Conservation (phyloP, 192 early-diverging fungal species). For the Gryganskiella cystojenkinii region DNA sequence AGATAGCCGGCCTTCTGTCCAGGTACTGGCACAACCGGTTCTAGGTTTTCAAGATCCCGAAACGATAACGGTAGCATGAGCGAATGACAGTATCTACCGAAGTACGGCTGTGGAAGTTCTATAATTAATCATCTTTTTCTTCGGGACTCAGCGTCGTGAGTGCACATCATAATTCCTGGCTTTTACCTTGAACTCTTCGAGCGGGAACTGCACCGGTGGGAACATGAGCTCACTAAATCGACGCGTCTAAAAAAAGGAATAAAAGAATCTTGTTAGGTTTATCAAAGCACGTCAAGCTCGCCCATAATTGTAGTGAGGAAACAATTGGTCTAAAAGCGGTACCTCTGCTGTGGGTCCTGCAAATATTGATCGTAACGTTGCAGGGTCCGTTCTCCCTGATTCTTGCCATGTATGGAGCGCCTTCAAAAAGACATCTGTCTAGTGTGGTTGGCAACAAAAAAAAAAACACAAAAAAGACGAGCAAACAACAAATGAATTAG, state of each 20-base stretch:
- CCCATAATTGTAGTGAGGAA: neutral
- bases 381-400: conserved; percentile 9
- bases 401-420: conserved; percentile 19
- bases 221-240: conserved; percentile 30
- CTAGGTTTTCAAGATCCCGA: conserved; percentile 38
- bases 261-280: neutral
- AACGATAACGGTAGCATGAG: conserved; percentile 28
- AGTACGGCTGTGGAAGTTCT: conserved; percentile 14
- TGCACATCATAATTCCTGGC: neutral
- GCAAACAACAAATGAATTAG: no score
- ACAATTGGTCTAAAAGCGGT: no score
- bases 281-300: no score
- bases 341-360: conserved; percentile 21
- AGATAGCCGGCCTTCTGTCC: conserved; percentile 43
- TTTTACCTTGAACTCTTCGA: conserved; percentile 37
- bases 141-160: neutral
- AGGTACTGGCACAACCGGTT: conserved; percentile 15
- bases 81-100: conserved; percentile 28
- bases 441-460: neutral
- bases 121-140: neutral
- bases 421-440: conserved; percentile 36
- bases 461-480: neutral
- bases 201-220: conserved; percentile 35
- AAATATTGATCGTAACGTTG: conserved; percentile 12
- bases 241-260: conserved; percentile 6